These are phyloP conservation scores for Penicillium sp. DNA, from an alignment of 2,329 filamentous ascomycete species.

Conservation along the genomic window DNA sequence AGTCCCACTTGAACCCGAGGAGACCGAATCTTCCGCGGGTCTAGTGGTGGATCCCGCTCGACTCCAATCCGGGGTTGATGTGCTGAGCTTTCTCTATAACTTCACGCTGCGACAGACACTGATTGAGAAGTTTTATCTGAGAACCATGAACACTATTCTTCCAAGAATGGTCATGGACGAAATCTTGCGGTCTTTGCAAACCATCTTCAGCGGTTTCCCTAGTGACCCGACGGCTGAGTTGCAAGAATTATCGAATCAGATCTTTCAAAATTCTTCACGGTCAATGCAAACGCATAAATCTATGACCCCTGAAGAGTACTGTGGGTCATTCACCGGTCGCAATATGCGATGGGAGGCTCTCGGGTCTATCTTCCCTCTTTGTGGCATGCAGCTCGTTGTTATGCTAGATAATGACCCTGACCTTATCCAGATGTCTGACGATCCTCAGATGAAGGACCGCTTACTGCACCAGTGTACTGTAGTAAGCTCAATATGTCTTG, in stretches of 20 bases:
- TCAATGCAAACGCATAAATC: conserved; percentile 26
- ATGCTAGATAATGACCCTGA: conserved; percentile 35
- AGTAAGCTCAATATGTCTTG: conserved; percentile 36
- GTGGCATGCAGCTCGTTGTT: conserved; percentile 38
- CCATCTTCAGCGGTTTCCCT: conserved; percentile 27
- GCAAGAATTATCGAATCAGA: conserved; percentile 27
- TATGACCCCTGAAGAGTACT: conserved; percentile 37
- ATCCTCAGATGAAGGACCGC: conserved; percentile 28
- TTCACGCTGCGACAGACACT: conserved; percentile 27
- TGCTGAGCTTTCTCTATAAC: conserved; percentile 32
- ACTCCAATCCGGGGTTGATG: conserved; percentile 32
- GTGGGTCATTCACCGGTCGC: conserved; percentile 27
- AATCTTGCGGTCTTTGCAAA: conserved; percentile 28
- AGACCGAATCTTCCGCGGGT: conserved; percentile 18
- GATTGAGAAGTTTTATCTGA: conserved; percentile 29
- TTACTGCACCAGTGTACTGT: conserved; percentile 35
- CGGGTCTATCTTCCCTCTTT: conserved; percentile 42
- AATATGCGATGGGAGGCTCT: conserved; percentile 47
- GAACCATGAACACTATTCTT: conserved; percentile 24
- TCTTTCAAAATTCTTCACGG: conserved; percentile 35
- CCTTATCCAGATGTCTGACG: conserved; percentile 23
- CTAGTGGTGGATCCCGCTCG: conserved; percentile 29
- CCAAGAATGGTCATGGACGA: conserved; percentile 29
- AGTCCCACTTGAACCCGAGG: conserved; percentile 35
- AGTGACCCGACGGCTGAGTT: conserved; percentile 29